Evolutionary conservation across 305 asterid genomes (phyloP).

Genomic region (Fraxinus velutina): DNA sequence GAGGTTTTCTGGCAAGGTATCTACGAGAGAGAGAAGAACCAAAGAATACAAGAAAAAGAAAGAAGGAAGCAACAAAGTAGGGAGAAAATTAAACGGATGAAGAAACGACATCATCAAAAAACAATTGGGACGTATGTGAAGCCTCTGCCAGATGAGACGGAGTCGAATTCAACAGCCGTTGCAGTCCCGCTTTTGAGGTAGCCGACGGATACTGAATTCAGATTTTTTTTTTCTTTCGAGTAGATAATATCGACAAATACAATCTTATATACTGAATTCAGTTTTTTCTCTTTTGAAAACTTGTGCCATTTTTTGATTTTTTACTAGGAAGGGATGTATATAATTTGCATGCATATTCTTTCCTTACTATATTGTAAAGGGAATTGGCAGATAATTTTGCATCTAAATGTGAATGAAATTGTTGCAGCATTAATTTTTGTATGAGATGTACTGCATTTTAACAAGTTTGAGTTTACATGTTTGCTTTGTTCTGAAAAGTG

Average conservation of each 20-base stretch:
- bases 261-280: not conserved
- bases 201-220: not conserved
- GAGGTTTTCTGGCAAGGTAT: conserved; percentile 85
- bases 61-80: conserved; percentile 58
- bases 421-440: not conserved
- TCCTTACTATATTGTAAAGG: not conserved
- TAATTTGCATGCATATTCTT: not conserved
- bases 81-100: conserved; percentile 71
- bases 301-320: not conserved
- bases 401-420: not conserved
- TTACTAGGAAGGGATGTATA: not conserved
- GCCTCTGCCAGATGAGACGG: conserved; percentile 48
- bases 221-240: not conserved
- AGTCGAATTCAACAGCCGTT: conserved; percentile 37
- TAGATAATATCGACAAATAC: not conserved
- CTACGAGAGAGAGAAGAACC: conserved; percentile 58
- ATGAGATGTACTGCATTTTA: not conserved
- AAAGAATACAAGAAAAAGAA: conserved; percentile 58
- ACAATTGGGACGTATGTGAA: conserved; percentile 74
- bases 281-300: not conserved
- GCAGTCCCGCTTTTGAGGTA: conserved; percentile 28
- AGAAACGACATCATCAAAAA: conserved; percentile 63
- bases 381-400: not conserved
- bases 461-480: not conserved
- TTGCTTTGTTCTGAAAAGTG: not conserved